phyloP scores from a whole-genome alignment of 495 filamentous ascomycete species.

The Daldinia decipiens region DNA sequence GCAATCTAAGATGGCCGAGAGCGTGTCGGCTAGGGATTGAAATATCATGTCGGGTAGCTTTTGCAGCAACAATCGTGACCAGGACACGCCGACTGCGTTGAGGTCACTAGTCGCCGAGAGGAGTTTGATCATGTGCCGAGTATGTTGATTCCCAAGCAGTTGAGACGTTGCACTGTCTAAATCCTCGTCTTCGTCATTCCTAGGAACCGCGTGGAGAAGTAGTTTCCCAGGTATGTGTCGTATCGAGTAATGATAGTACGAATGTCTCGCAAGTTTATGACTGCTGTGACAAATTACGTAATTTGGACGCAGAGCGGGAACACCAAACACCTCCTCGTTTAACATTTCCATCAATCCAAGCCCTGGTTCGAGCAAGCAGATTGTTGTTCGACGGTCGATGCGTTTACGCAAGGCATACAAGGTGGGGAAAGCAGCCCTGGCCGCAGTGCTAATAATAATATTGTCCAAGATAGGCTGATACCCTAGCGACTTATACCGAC shows the following conservation, averaged over 20 bases:
- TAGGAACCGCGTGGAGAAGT: constrained; percentile 29
- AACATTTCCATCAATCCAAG: constrained; percentile 83
- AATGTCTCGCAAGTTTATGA: constrained; percentile 63
- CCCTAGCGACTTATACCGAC: not conserved
- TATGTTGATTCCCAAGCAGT: constrained; percentile 39
- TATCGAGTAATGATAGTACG: constrained; percentile 61
- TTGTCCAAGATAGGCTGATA: constrained; percentile 66
- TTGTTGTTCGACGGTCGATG: constrained; percentile 75
- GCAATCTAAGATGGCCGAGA: constrained; percentile 78
- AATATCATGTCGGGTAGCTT: constrained; percentile 82
- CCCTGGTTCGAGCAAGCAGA: constrained; percentile 84
- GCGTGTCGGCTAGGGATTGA: constrained; percentile 77
- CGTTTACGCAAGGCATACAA: constrained; percentile 69
- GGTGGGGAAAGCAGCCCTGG: constrained; percentile 65
- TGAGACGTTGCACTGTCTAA: constrained; percentile 27
- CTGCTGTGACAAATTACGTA: constrained; percentile 80
- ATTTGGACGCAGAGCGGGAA: constrained; percentile 70
- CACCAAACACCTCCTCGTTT: constrained; percentile 72
- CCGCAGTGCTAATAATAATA: constrained; percentile 74
- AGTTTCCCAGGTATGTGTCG: constrained; percentile 23
- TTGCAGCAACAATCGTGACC: constrained; percentile 43
- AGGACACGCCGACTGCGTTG: constrained; percentile 40
- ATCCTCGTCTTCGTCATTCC: constrained; percentile 17
- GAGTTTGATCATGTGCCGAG: constrained; percentile 46
- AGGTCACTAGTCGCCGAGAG: constrained; percentile 47